A percentile compares a stretch with the other conserved stretches of the same genome.
Evolutionary conservation across 2,329 filamentous ascomycete genomes (phyloP).

Genomic region (Colletotrichum sp.): DNA sequence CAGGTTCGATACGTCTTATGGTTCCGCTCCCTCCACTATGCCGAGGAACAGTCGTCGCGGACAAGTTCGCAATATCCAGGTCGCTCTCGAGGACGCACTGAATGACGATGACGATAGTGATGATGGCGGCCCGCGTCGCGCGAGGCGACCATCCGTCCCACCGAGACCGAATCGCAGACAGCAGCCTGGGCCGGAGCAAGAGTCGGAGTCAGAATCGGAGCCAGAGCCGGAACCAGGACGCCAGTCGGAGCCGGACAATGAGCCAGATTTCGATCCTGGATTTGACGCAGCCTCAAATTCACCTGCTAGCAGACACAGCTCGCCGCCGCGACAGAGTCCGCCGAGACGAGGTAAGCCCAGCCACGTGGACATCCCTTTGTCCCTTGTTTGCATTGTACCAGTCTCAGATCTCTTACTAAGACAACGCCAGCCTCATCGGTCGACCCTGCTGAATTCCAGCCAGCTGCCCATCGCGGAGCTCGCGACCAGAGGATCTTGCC

Average conservation of each 20-base stretch:
- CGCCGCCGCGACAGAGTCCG: neutral
- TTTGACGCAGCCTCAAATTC: neutral
- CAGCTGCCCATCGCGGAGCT: neutral
- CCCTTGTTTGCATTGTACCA: neutral
- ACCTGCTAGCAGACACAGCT: neutral
- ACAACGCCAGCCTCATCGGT: neutral
- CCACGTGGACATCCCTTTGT: neutral
- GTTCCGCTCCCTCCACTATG: slow-evolving; percentile 22
- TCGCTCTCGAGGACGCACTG: slow-evolving; percentile 23
- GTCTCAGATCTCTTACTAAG: slow-evolving; percentile 12
- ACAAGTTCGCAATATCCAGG: slow-evolving; percentile 21
- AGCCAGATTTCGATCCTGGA: neutral
- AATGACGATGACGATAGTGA: slow-evolving; percentile 5
- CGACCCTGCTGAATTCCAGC: neutral
- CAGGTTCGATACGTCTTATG: slow-evolving; percentile 26
- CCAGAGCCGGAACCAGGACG: neutral
- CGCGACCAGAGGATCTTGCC: neutral
- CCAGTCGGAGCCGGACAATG: neutral
- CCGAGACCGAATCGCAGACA: neutral
- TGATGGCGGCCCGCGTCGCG: neutral
- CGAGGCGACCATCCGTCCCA: neutral
- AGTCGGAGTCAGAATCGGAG: neutral
- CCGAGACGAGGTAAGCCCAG: slow-evolving; percentile 1
- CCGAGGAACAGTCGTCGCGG: slow-evolving; percentile 26
- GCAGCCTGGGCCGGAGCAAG: neutral